A percentile compares a stretch with the other conserved stretches of the same genome.
Evolutionary conservation across 495 filamentous ascomycete species (phyloP).

Genomic region (Chaetomium fimeti): DNA sequence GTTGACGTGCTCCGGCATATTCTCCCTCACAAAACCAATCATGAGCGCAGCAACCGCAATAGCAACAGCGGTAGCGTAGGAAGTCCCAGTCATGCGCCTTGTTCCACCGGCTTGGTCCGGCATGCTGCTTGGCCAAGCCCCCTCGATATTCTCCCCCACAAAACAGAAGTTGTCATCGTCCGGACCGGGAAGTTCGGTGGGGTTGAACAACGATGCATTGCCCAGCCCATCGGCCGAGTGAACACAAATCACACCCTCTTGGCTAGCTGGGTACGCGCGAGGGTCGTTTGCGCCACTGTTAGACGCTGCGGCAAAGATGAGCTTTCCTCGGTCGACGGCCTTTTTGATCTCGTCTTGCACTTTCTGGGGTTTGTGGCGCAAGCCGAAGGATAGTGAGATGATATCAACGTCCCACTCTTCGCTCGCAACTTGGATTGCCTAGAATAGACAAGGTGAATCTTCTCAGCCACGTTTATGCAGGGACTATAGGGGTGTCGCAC

Average conservation of each 20-base stretch:
- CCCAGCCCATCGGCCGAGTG: neutral
- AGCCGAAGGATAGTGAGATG: neutral
- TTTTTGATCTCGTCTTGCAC: neutral
- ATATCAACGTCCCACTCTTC: constrained; percentile 1
- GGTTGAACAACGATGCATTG: neutral
- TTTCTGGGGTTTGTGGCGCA: neutral
- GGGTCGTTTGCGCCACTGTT: neutral
- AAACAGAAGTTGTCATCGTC: neutral
- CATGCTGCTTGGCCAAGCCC: neutral
- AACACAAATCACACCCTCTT: neutral
- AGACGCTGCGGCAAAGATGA: neutral
- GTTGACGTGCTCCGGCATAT: neutral
- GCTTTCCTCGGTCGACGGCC: neutral
- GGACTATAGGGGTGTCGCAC: neutral
- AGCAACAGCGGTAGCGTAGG: neutral
- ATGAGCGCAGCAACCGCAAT: neutral
- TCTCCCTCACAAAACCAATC: neutral
- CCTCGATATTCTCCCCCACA: neutral
- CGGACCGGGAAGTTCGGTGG: neutral
- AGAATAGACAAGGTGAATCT: neutral
- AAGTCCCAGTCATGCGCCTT: neutral
- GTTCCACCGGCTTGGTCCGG: neutral
- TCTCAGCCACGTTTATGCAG: neutral
- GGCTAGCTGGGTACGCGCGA: neutral
- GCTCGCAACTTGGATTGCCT: neutral